Base-by-base conservation (phyloP, 306 rosid genomes). In the Inga laurina region DNA sequence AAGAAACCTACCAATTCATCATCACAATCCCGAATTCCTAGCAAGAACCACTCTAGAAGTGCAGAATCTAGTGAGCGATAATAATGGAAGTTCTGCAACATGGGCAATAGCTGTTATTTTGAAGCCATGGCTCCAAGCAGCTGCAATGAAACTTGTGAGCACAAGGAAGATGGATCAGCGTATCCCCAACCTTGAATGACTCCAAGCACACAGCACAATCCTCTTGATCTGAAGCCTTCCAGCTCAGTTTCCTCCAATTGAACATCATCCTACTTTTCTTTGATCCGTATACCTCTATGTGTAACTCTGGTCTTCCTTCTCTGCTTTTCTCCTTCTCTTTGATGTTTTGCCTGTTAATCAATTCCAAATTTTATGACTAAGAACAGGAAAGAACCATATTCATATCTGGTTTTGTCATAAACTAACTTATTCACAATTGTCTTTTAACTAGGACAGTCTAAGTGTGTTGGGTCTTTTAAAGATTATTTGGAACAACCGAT, bases 101-200 rank as follows among this genome's bases (percentile, higher is more conserved):
- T 76, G 99, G 99, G 88, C 99, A 96, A 39, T 90, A 87, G 8
- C 89, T 80, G 68, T 91, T 92, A 72, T 85, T 86, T 72, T 87
- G 85, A 6, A 96, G 88, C 99, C 98, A 96, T 67, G 99, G 99
- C 43, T 87, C 87, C 83, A 96, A 81, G 71, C 99, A 96, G 6
- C 57, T 79, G 46, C 86, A 88, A 68, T 96, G 99, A 86, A 96
- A 96, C 86, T 84, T 90, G 57, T 94, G 97, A 0, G 96, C 93
- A 76, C 98, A 94, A 34, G 90, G 98, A 45, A 92, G 89, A 82
- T 84, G 89, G 64, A 87, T 82, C 81, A 92, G 74, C 7, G 82
- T 82, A 85, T 94, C 92, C 62, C 89, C 87, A 35, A 61, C 82
- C 75, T 75, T 84, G 76, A 91, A 87, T 86, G 77, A 57, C 59